Evolutionary conservation across 306 rosid species (phyloP), one percentile per base, ranked within the genome.

Genomic region (Fragaria nilgerrensis): DNA sequence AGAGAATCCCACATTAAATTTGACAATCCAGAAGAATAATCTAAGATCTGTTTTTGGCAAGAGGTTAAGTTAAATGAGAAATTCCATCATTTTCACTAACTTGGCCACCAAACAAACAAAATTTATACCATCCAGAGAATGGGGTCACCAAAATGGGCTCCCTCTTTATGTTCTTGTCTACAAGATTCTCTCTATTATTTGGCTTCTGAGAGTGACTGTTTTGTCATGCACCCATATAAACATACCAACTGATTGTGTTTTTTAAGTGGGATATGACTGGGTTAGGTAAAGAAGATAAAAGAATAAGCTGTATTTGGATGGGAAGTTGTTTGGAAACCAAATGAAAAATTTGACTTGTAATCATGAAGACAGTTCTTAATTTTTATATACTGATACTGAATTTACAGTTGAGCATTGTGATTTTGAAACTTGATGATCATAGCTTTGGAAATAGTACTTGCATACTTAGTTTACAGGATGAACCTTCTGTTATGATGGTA

Each of bases 121-220:
- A 77, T 50, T 71, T 66, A 65, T 68, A 55, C 77, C 81, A 84
- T 86, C 81, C 49, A 48, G 43, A 83, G 80, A 83, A 85, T 77
- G 72, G 74, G 70, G 66, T 77, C 77, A 76, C 75, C 81, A 64
- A 49, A 34, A 88, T 89, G 92, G 92, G 91, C 81, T 83, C 88
- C 77, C 76, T 91, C 81, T 79, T 84, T 68, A 84, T 78, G 79
- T 76, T 83, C 82, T 87, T 89, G 90, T 87, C 88, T 78, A 83
- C 75, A 84, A 90, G 96, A 88, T 91, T 94, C 97, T 85, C 88
- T 81, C 91, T 78, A 90, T 91, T 81, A 90, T 88, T 87, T 88
- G 83, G 86, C 69, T 83, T 80, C 61, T 80, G 94, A 89, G 72
- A 81, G 85, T 79, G 94, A 87, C 90, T 78, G 9, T 80, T 88